phyloP scores from a whole-genome alignment of 2,329 filamentous ascomycete genomes.

The Talaromyces sp. region DNA sequence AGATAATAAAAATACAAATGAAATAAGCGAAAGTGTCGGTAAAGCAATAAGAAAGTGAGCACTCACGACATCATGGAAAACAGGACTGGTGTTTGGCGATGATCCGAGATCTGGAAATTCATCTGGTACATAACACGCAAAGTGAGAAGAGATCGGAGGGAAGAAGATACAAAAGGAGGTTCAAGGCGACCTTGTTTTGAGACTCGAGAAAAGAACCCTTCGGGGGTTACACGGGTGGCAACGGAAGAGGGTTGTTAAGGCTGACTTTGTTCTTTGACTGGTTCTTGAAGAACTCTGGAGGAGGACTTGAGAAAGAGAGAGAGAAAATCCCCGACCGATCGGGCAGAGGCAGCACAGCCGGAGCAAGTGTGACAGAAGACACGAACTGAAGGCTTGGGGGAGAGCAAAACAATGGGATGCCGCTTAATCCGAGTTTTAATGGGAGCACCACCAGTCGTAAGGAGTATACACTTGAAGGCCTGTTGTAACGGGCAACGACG shows the following conservation, averaged over 20 bases:
- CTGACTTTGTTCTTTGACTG: constrained; percentile 5
- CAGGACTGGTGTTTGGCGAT: constrained; percentile 20
- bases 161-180: constrained; percentile 1
- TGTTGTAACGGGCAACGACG: background rate
- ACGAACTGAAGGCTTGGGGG: background rate
- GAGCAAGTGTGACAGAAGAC: background rate
- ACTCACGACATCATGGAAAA: constrained; percentile 41
- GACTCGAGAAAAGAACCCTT: constrained; percentile 5
- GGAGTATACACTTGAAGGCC: background rate
- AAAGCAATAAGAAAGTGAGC: constrained; percentile 12
- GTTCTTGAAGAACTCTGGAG: background rate
- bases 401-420: background rate
- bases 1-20: background rate
- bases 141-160: constrained; percentile 14
- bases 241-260: background rate
- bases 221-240: constrained; percentile 4
- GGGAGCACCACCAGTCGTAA: background rate
- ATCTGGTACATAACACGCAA: constrained; percentile 36
- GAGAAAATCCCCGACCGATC: background rate
- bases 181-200: background rate
- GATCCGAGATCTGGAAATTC: constrained; percentile 33
- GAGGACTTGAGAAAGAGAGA: background rate
- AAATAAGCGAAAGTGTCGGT: background rate
- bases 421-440: background rate
- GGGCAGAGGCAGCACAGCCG: background rate